Conservation (phyloP, 352 stramenopile species). For the Sclerospora graminicola region DNA sequence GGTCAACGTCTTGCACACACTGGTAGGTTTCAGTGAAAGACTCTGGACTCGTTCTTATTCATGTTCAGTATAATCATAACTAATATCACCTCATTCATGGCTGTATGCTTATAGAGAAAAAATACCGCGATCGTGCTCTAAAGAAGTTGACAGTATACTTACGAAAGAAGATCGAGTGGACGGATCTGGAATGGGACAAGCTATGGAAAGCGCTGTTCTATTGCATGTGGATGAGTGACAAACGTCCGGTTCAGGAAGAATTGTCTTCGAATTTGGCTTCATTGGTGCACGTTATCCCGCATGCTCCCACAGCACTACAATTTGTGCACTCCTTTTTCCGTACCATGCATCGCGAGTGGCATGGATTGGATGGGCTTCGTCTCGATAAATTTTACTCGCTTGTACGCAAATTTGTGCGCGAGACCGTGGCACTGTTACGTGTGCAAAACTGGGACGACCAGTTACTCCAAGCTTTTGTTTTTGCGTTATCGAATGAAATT, state of each 20-base stretch:
- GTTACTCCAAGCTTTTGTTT: constrained; percentile 41
- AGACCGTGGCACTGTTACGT: constrained; percentile 49
- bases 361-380: constrained; percentile 72
- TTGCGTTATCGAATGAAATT: constrained; percentile 55
- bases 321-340: constrained; percentile 79
- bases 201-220: constrained; percentile 86
- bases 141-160: constrained; percentile 78
- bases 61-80: no score
- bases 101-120: constrained; percentile 46
- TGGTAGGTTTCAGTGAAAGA: constrained; percentile 31
- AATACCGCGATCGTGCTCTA: constrained; percentile 72
- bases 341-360: constrained; percentile 82
- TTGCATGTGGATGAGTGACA: constrained; percentile 88
- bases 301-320: constrained; percentile 27
- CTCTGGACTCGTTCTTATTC: no score
- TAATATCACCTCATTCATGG: constrained; percentile 3
- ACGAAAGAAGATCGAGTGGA: constrained; percentile 55
- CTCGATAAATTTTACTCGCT: constrained; percentile 84
- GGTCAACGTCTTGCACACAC: constrained; percentile 79
- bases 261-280: constrained; percentile 51
- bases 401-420: constrained; percentile 69
- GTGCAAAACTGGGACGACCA: constrained; percentile 43
- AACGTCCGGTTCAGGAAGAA: constrained; percentile 70
- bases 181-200: constrained; percentile 74
- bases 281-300: constrained; percentile 53